A percentile compares a stretch with the other conserved stretches of the same genome.
These are phyloP conservation scores for Cnidoscolus chayamansa DNA, from an alignment of 441 rosid species.

Conservation along the genomic window DNA sequence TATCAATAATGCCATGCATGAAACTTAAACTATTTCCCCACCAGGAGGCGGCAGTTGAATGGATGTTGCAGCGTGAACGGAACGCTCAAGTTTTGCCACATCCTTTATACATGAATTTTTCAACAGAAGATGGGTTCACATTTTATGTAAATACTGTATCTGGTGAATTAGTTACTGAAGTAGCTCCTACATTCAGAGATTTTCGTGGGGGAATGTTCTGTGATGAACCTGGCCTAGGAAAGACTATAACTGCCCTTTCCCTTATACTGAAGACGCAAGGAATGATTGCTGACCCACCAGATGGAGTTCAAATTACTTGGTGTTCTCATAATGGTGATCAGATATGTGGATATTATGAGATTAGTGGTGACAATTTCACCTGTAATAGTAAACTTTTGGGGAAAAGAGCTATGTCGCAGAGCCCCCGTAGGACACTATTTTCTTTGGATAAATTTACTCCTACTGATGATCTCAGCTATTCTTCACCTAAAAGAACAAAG, in stretches of 20 bases:
- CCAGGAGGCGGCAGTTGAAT: conserved; percentile 84
- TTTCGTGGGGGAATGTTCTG: conserved; percentile 95
- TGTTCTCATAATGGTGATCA: conserved; percentile 60
- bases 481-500: conserved; percentile 53
- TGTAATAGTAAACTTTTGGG: conserved; percentile 34
- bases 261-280: conserved; percentile 88
- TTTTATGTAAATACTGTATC: conserved; percentile 61
- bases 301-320: conserved; percentile 64
- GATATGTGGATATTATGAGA: conserved; percentile 81
- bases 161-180: conserved; percentile 62
- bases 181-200: conserved; percentile 63
- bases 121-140: conserved; percentile 67
- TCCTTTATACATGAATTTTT: conserved; percentile 61
- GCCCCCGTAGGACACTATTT: conserved; percentile 40
- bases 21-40: conserved; percentile 87
- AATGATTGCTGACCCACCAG: conserved; percentile 71
- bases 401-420: conserved; percentile 41
- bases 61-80: conserved; percentile 92
- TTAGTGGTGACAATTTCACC: conserved; percentile 39
- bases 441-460: conserved; percentile 36
- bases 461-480: conserved; percentile 30
- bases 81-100: conserved; percentile 54
- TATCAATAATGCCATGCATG: conserved; percentile 72
- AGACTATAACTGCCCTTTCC: conserved; percentile 87
- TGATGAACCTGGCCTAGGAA: conserved; percentile 98